These are phyloP conservation scores for Suillus decipiens DNA, from an alignment of 768 basidiomycete species.

Conservation along the genomic window DNA sequence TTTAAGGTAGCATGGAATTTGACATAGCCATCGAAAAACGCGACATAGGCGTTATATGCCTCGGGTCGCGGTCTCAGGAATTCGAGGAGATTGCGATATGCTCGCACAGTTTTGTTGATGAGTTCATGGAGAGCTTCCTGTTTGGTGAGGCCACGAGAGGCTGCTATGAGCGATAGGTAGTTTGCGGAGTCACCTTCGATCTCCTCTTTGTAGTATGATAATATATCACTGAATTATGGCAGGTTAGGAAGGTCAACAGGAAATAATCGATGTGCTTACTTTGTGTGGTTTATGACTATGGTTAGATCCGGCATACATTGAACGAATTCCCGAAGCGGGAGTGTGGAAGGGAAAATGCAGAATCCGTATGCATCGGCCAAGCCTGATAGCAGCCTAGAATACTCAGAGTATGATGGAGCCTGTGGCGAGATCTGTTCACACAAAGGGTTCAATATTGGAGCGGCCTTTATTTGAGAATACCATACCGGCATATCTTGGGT, in stretches of 20 bases:
- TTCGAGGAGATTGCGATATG: slow-evolving; percentile 19
- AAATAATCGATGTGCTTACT: slow-evolving; percentile 30
- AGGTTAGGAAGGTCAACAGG: neutral
- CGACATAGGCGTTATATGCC: slow-evolving; percentile 10
- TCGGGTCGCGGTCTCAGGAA: slow-evolving; percentile 19
- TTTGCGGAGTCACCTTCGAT: slow-evolving; percentile 33
- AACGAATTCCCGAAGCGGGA: slow-evolving; percentile 35
- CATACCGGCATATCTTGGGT: slow-evolving; percentile 30
- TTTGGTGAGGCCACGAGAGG: slow-evolving; percentile 23
- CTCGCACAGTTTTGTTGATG: slow-evolving; percentile 22
- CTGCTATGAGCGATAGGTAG: slow-evolving; percentile 31
- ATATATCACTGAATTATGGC: slow-evolving; percentile 29
- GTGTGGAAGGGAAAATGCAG: slow-evolving; percentile 36
- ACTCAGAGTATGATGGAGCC: slow-evolving; percentile 30
- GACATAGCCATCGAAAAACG: slow-evolving; percentile 18
- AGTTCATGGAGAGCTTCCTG: slow-evolving; percentile 25
- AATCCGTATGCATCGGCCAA: slow-evolving; percentile 36
- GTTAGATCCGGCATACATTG: slow-evolving; percentile 42
- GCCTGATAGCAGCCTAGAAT: slow-evolving; percentile 32
- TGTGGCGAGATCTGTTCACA: slow-evolving; percentile 17
- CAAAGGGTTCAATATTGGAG: neutral
- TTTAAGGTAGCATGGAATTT: slow-evolving; percentile 19
- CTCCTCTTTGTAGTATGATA: slow-evolving; percentile 39
- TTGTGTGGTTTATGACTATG: slow-evolving; percentile 35
- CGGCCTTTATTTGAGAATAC: neutral